These are phyloP conservation scores for Mortierella sp. DNA, from an alignment of 371 early-diverging fungal genomes.

Conservation along the genomic window DNA sequence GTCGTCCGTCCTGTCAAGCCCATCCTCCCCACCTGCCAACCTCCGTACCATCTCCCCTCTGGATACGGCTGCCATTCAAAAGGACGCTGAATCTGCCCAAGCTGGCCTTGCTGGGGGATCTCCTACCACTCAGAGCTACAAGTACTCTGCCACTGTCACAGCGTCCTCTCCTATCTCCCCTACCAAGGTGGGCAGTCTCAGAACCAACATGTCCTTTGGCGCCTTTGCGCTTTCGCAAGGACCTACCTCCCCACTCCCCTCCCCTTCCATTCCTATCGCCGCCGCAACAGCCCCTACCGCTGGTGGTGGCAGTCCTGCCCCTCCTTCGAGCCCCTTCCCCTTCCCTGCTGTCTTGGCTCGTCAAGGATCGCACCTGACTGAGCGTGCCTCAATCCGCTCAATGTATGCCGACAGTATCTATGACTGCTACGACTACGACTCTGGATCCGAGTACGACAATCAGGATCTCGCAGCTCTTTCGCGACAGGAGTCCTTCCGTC, in stretches of 20 bases:
- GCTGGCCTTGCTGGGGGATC: slow-evolving; percentile 1
- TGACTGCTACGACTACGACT: slow-evolving; percentile 56
- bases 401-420: slow-evolving; percentile 58
- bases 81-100: slow-evolving; percentile 11
- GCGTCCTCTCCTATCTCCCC: neutral
- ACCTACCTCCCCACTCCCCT: slow-evolving; percentile 52
- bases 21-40: slow-evolving; percentile 26
- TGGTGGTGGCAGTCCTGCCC: slow-evolving; percentile 13
- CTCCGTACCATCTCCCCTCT: neutral
- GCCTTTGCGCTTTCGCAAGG: slow-evolving; percentile 44
- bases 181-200: slow-evolving; percentile 2
- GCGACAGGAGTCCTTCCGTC: slow-evolving; percentile 34
- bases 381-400: slow-evolving; percentile 47
- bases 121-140: neutral
- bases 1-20: slow-evolving; percentile 39
- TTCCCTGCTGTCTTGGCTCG: slow-evolving; percentile 42
- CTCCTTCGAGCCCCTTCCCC: slow-evolving; percentile 16
- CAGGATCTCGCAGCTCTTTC: slow-evolving; percentile 8
- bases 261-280: slow-evolving; percentile 21
- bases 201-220: slow-evolving; percentile 22
- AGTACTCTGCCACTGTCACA: slow-evolving; percentile 2
- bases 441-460: slow-evolving; percentile 38
- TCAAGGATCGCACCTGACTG: slow-evolving; percentile 42
- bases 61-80: slow-evolving; percentile 14
- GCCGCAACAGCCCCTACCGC: neutral